Evolutionary conservation across 306 rosid genomes (phyloP), one percentile per base, ranked within the genome.

Genomic region (Quercus cerris): DNA sequence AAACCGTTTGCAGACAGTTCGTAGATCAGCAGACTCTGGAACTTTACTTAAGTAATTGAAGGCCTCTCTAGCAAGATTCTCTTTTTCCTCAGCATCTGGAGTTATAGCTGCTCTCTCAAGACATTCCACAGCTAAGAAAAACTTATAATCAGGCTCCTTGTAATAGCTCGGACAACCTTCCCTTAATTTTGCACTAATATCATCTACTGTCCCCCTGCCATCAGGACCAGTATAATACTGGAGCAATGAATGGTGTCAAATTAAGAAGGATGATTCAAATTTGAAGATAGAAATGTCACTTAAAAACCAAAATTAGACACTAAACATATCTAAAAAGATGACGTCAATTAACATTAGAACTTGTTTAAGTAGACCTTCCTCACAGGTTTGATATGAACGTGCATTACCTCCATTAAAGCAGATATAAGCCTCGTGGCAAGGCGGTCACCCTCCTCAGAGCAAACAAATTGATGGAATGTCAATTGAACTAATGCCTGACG

Each of bases 141-240:
- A 95, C 82, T 89, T 90, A 90, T 95, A 86, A 87, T 95, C 99
- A 75, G 99, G 92, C 88, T 95, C 99, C 89, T 95, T 95, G 81
- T 88, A 95, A 90, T 85, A 95, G 88, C 99, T 95, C n/a, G 99
- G 97, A 71, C 99, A 93, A 57, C 99, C 99, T 74, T 95, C 98
- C 77, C 99, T 87, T 81, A 93, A 73, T 85, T 90, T 90, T 84
- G 90, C 87, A 81, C 99, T 95, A 76, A 93, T 91, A 77, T 95
- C 99, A 87, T 95, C 97, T 30, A 95, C 99, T 27, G 98, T 91
- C 56, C 99, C 99, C 90, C 97, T 93, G 92, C 99, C 98, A 84
- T 95, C 99, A 76, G 93, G 91, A 80, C 97, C 97, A 64, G 98
- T 93, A 88, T 93, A 95, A 82, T 87, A 90, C 99, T 91, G 92